Percentiles rank a stretch among this genome's conserved stretches.
Evolutionary conservation across 2,329 filamentous ascomycete species (phyloP).

Genomic region (Alternaria viburni): DNA sequence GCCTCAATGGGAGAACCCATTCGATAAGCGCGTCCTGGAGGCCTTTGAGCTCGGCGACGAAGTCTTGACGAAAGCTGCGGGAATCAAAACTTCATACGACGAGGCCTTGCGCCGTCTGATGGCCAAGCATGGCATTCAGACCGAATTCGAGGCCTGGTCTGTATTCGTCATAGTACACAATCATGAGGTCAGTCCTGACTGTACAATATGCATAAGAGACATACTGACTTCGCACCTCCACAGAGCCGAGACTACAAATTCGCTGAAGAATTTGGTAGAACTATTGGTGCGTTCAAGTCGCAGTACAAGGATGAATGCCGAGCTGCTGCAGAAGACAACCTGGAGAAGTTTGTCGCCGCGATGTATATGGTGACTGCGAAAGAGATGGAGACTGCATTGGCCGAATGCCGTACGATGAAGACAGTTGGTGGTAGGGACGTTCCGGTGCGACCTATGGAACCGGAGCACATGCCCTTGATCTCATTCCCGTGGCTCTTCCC

Average conservation of each 20-base stretch:
- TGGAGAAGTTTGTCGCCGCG: constrained; percentile 79
- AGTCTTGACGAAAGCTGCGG: constrained; percentile 64
- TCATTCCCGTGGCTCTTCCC: constrained; percentile 94
- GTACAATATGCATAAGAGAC: background rate
- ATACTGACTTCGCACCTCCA: background rate
- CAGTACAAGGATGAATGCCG: constrained; percentile 72
- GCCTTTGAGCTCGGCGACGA: constrained; percentile 64
- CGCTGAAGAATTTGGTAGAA: constrained; percentile 78
- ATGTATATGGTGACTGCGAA: constrained; percentile 86
- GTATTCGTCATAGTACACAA: constrained; percentile 82
- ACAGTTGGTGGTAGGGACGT: constrained; percentile 49
- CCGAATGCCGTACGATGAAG: constrained; percentile 54
- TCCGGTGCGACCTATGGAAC: constrained; percentile 47
- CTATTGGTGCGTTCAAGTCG: constrained; percentile 70
- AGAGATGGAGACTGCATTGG: constrained; percentile 67
- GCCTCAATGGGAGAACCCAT: constrained; percentile 73
- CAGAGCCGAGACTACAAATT: constrained; percentile 79
- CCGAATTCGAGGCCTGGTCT: constrained; percentile 92
- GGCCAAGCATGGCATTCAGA: constrained; percentile 80
- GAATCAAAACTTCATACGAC: constrained; percentile 81
- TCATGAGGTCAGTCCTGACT: constrained; percentile 52
- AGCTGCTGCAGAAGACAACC: constrained; percentile 62
- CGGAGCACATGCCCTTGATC: constrained; percentile 77
- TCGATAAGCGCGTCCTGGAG: constrained; percentile 76
- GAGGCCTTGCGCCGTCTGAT: constrained; percentile 77